A percentile compares a stretch with the other conserved stretches of the same genome.
Conservation (phyloP, 1,139 yeast genomes). For the Suhomyces taliae region DNA sequence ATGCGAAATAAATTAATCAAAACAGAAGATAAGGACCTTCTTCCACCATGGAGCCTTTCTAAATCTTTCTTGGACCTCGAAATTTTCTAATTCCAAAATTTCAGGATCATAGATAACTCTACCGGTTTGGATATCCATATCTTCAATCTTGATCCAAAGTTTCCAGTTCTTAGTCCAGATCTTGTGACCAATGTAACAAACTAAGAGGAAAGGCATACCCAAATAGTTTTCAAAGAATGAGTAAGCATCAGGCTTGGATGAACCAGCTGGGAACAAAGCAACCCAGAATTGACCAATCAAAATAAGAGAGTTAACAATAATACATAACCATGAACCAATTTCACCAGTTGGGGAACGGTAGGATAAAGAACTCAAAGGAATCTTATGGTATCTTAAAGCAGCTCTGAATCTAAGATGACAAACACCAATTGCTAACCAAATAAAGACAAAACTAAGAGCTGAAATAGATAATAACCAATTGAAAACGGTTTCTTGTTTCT, state of each 20-base stretch:
- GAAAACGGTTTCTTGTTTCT: conserved; percentile 24
- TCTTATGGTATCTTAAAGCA: conserved; percentile 20
- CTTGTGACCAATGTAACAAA: conserved; percentile 26
- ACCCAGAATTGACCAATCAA: conserved; percentile 26
- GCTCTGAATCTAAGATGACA: conserved; percentile 28
- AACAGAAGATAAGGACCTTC: conserved; percentile 17
- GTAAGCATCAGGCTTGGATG: conserved; percentile 20
- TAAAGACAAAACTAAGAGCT: conserved; percentile 24
- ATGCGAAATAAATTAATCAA: conserved; percentile 14
- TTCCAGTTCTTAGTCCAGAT: conserved; percentile 24
- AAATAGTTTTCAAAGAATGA: conserved; percentile 26
- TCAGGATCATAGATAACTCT: conserved; percentile 27
- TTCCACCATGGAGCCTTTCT: conserved; percentile 24
- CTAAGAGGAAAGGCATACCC: conserved; percentile 22
- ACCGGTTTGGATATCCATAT: conserved; percentile 22
- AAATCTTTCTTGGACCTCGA: conserved; percentile 22
- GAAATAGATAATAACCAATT: conserved; percentile 28
- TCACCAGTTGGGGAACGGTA: conserved; percentile 26
- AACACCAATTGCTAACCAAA: conserved; percentile 24
- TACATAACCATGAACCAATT: conserved; percentile 23
- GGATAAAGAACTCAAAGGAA: conserved; percentile 22
- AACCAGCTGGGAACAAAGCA: conserved; percentile 26
- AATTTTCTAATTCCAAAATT: conserved; percentile 24
- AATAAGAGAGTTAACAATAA: conserved; percentile 22
- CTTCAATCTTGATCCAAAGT: conserved; percentile 18